Base-by-base conservation (phyloP, 148 eudicot species). In the Hydrangea macrophylla region DNA sequence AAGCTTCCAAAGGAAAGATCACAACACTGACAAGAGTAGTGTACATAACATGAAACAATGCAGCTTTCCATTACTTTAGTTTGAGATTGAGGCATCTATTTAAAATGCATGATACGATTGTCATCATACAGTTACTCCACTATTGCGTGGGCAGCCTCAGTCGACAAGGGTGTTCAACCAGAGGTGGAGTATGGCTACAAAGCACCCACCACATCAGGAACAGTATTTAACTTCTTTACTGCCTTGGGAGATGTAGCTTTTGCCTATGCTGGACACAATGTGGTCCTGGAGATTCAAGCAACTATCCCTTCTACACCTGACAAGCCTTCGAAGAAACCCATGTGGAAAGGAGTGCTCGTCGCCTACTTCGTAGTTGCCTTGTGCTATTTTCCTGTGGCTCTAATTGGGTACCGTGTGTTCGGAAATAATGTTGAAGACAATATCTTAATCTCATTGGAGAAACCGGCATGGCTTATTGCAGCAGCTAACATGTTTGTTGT, bases 251-350 rank as follows among this genome's bases (percentile, higher is more conserved):
- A 76, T 26, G 71, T 76, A 9, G 79, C 79, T 9, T 76, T 76
- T 42, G 74, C 79, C 44, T 76, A 76, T n/a, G 79, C 79, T 1
- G 79, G 79, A n/a, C 79, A 76, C 64, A 76, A 76, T 30, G 79
- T 76, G 44, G 79, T 70, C 9, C 27, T 76, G 70, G 74, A 76
- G 65, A 75, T 75, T 23, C 78, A 75, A 48, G 78, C 78, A 32
- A 75, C 78, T 0, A 75, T 75, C 50, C 78, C 78, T 39, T 75
- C 78, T 0, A 69, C 78, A 9, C 78, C 78, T 0, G 73, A 75
- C 60, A 75, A 57, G 59, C 78, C 78, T 9, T 75, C 78, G 36
- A 75, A 62, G 59, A 70, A 65, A 9, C 73, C 78, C 1, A 75
- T 75, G 78, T 75, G 78, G 78, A 75, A 69, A 35, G 78, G 78